Base-by-base conservation (phyloP, 805 yeast species). In the Ogataea chonburiensis region DNA sequence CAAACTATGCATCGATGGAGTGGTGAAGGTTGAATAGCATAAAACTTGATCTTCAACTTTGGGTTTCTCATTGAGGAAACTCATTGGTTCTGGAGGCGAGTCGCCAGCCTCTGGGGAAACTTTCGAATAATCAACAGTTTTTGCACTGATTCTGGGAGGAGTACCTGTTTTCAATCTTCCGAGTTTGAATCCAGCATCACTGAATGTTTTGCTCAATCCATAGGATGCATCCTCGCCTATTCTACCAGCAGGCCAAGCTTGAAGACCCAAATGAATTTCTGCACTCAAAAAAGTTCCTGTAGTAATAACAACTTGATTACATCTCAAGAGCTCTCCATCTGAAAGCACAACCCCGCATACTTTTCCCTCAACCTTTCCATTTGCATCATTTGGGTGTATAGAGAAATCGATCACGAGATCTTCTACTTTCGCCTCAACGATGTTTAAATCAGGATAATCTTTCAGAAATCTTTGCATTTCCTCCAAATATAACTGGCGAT, bases 81-180 rank as follows among this genome's bases (percentile, higher is more conserved):
- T 86, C 88, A 91, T 88, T 13, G 98, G 95, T 39, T 74, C 77
- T 0, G 97, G 95, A 2, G 91, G 87, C 17, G 64, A 59, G 53
- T 91, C 97, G 7, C 96, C 94, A 3, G 72, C 70, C 57, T 91
- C 96, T 2, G 70, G 70, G n/a, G 65, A 66, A 38, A 93, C 61
- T n/a, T 67, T 61, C 1, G 65, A 48, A 52, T 79, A 89, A 55
- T 91, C 68, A 15, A 93, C 88, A 1, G 91, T 73, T 34, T 71
- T 70, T 1, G 79, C 71, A 29, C 83, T 81, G 17, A 93, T 63
- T 40, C 99, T 70, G 2, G 98, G 95, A 0, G 99, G 99, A 0
- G 99, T 93, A 0, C 99, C 99, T 0, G 99, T 93, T 55, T 93
- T 93, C 49, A 93, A 67, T 38, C 99, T 70, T 0, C 98, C 98